Evolutionary conservation across 2,329 filamentous ascomycete genomes (phyloP).

Genomic region (Meredithiella fracta): DNA sequence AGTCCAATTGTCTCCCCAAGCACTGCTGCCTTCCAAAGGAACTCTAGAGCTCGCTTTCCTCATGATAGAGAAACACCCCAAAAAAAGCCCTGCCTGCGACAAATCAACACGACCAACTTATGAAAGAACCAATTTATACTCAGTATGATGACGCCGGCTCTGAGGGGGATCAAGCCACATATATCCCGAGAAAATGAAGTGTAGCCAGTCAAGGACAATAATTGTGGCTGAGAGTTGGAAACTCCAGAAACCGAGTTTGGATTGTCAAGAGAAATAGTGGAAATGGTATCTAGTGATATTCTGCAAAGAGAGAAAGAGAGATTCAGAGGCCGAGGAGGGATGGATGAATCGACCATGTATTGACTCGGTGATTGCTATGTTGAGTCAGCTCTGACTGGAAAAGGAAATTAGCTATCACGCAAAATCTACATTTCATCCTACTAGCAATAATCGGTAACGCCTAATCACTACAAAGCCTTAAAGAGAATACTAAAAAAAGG

Average conservation of each 20-base stretch:
- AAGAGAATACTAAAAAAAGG: not conserved
- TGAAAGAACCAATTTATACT: not conserved
- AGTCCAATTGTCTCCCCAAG: no score
- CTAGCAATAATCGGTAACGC: no score
- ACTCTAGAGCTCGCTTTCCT: not conserved
- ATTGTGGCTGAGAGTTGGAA: not conserved
- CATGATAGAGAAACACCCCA: not conserved
- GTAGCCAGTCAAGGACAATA: not conserved
- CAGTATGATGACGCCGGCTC: not conserved
- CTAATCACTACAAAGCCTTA: not conserved
- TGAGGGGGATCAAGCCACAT: not conserved
- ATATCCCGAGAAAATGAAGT: not conserved
- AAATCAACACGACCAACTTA: not conserved
- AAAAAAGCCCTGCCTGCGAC: not conserved
- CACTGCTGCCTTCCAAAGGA: no score
- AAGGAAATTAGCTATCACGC: no score
- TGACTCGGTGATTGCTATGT: no score
- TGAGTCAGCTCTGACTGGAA: no score
- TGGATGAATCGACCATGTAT: no score
- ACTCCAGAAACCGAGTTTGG: not conserved
- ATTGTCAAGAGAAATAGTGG: no score
- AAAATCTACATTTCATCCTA: no score
- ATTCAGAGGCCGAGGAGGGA: no score
- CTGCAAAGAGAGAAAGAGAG: no score
- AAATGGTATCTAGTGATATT: no score